Percentiles rank a stretch among this genome's conserved stretches.
Conservation (phyloP, 129 eudicot species). For the Cynara cardunculus region DNA sequence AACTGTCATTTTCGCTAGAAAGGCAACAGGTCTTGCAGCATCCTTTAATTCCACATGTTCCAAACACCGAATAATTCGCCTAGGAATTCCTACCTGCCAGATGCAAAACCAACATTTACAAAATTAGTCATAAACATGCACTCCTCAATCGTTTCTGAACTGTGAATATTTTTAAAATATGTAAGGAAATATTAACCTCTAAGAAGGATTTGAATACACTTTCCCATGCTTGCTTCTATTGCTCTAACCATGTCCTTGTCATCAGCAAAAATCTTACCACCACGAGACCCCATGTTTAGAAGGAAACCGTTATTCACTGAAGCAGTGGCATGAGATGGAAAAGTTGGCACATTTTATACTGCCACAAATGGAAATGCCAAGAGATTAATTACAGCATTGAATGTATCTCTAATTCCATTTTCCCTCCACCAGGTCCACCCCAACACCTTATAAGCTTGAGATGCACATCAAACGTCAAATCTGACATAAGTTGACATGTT, state of each 20-base stretch:
- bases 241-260: conserved; percentile 84
- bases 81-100: conserved; percentile 69
- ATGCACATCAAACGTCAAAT: conserved; percentile 65
- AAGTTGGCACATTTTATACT: conserved; percentile 58
- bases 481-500: conserved; percentile 56
- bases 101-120: not conserved
- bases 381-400: conserved; percentile 79
- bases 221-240: conserved; percentile 74
- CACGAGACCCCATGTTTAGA: conserved; percentile 89
- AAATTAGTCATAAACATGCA: not conserved
- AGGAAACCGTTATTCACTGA: conserved; percentile 84
- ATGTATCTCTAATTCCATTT: conserved; percentile 66
- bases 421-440: conserved; percentile 96
- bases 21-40: conserved; percentile 79
- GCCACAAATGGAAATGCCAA: conserved; percentile 97
- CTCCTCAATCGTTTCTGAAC: not conserved
- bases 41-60: conserved; percentile 77
- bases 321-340: conserved; percentile 58
- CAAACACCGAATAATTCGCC: conserved; percentile 54
- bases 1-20: conserved; percentile 77
- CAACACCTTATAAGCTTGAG: conserved; percentile 65
- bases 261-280: conserved; percentile 73
- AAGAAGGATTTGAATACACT: conserved; percentile 66
- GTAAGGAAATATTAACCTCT: conserved; percentile 48
- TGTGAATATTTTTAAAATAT: not conserved